A percentile compares a stretch with the other conserved stretches of the same genome.
phyloP scores from a whole-genome alignment of 352 stramenopile genomes.

The Pythium grandisporangium region DNA sequence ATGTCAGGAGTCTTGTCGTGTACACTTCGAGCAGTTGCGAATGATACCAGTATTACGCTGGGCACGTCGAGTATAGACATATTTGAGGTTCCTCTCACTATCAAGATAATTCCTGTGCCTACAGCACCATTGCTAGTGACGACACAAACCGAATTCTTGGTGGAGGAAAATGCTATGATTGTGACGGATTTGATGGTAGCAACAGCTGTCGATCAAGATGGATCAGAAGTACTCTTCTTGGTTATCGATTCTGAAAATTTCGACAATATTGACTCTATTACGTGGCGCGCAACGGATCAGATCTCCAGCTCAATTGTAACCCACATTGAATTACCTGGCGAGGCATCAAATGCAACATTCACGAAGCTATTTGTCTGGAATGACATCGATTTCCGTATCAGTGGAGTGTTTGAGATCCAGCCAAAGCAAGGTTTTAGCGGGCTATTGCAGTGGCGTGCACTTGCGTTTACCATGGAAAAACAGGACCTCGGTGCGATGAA shows the following conservation, averaged over 20 bases:
- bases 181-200: constrained; percentile 3
- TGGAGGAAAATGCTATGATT: constrained; percentile 8
- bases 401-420: too few relatives aligned
- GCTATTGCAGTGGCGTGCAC: too few relatives aligned
- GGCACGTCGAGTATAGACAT: background rate
- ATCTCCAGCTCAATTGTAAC: too few relatives aligned
- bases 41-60: constrained; percentile 4
- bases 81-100: background rate
- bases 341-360: too few relatives aligned
- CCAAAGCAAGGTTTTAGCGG: too few relatives aligned
- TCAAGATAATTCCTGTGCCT: constrained; percentile 2
- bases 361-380: too few relatives aligned
- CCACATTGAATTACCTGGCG: too few relatives aligned
- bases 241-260: background rate
- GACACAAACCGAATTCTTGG: background rate
- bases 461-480: too few relatives aligned
- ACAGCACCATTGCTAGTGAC: constrained; percentile 4
- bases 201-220: constrained; percentile 10
- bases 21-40: background rate
- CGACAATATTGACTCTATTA: background rate
- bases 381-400: too few relatives aligned
- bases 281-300: too few relatives aligned
- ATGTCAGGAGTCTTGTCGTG: too few relatives aligned
- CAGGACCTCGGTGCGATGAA: too few relatives aligned
- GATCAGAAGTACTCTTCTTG: constrained; percentile 5